Percentiles rank a stretch among this genome's conserved stretches.
Evolutionary conservation across 2,329 filamentous ascomycete species (phyloP).

Genomic region (Aspergillus cejpii): DNA sequence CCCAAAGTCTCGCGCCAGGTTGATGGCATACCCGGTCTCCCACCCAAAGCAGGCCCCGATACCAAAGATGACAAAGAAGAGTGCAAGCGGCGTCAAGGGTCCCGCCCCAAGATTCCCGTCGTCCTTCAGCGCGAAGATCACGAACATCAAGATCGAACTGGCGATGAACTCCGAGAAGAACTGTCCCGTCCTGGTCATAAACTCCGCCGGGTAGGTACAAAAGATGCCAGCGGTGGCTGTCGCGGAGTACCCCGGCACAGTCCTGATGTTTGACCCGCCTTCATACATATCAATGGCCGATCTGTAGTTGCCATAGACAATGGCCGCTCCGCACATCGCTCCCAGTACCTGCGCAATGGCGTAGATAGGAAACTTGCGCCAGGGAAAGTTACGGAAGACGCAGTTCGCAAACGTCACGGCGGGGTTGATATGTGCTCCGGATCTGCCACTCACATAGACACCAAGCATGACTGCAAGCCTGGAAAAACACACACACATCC

Average conservation of each 20-base stretch:
- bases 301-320: conserved; percentile 59
- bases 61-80: conserved; percentile 69
- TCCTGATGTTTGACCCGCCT: conserved; percentile 53
- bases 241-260: conserved; percentile 50
- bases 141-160: conserved; percentile 61
- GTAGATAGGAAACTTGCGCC: conserved; percentile 64
- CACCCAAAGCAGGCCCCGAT: conserved; percentile 67
- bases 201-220: conserved; percentile 58
- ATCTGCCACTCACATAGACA: conserved; percentile 54
- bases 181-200: conserved; percentile 60
- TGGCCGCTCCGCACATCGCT: conserved; percentile 55
- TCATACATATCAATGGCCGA: conserved; percentile 60
- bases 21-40: conserved; percentile 72
- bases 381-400: conserved; percentile 61
- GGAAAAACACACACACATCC: conserved; percentile 4
- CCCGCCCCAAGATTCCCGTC: conserved; percentile 48
- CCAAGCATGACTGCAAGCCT: conserved; percentile 63
- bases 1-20: conserved; percentile 65
- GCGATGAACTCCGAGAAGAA: conserved; percentile 69
- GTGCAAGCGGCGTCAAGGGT: conserved; percentile 51
- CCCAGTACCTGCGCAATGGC: conserved; percentile 60
- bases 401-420: conserved; percentile 66
- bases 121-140: conserved; percentile 61
- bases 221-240: conserved; percentile 65
- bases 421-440: conserved; percentile 62